Conservation (phyloP, 306 rosid genomes). For the Quercus wislizeni region DNA sequence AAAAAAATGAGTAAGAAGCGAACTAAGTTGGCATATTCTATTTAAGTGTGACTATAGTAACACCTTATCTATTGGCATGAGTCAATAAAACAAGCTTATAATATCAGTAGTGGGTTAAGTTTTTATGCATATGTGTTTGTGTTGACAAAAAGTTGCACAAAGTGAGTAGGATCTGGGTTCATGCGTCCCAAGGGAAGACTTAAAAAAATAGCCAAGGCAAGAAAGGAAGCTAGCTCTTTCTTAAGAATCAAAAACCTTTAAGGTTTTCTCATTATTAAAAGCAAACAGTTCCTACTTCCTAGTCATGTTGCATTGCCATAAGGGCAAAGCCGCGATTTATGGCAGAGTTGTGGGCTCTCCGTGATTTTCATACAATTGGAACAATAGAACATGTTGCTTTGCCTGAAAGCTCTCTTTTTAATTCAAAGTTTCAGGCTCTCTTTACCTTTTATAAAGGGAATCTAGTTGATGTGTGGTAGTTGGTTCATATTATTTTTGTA, state of each 20-base stretch:
- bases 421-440: background rate
- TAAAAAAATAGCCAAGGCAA: background rate
- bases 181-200: background rate
- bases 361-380: too few species aligned
- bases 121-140: background rate
- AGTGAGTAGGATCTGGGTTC: background rate
- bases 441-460: too few species aligned
- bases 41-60: too few species aligned
- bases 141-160: background rate
- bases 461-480: background rate
- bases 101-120: too few species aligned
- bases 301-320: background rate
- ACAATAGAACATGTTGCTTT: constrained; percentile 4
- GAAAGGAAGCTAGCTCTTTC: background rate
- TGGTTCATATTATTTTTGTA: background rate
- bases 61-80: rapidly evolving
- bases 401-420: constrained; percentile 12
- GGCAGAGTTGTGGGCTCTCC: background rate
- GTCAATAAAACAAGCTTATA: too few species aligned
- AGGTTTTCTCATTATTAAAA: background rate
- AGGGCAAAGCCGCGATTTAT: background rate
- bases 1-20: too few species aligned
- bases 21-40: too few species aligned
- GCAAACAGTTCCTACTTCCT: background rate
- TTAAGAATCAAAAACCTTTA: background rate